Conservation (phyloP, 495 filamentous ascomycete species). For the Sabuloglossum arenarium region DNA sequence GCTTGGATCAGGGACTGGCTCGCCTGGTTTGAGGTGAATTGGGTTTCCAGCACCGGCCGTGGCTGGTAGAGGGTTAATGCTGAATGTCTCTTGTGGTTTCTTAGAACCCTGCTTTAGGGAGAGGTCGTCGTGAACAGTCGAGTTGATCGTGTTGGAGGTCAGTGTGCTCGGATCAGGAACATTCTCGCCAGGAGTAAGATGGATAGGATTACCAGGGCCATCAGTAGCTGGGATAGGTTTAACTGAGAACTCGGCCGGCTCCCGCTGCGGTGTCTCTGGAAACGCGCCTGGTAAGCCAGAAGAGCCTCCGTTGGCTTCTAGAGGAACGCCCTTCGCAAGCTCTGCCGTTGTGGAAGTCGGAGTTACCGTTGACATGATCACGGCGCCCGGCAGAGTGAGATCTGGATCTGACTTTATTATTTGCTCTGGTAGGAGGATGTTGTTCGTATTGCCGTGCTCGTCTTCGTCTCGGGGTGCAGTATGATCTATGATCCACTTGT, state of each 20-base stretch:
- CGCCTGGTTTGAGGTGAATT: constrained; percentile 6
- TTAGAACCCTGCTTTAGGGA: constrained; percentile 10
- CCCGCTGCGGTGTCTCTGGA: constrained; percentile 50
- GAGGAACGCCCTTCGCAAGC: constrained; percentile 31
- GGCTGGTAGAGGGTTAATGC: constrained; percentile 11
- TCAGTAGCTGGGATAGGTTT: constrained; percentile 60
- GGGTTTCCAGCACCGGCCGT: constrained; percentile 7
- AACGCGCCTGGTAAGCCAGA: constrained; percentile 51
- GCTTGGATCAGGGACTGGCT: constrained; percentile 12
- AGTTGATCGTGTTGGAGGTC: constrained; percentile 25
- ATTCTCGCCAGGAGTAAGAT: constrained; percentile 57
- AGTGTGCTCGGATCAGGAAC: constrained; percentile 40
- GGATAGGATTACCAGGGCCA: constrained; percentile 61
- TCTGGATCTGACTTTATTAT: constrained; percentile 26
- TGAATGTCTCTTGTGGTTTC: constrained; percentile 9
- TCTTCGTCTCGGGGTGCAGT: constrained; percentile 61
- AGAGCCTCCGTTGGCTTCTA: constrained; percentile 10
- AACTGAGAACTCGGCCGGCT: constrained; percentile 38
- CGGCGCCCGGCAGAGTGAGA: constrained; percentile 12
- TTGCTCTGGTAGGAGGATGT: constrained; percentile 58
- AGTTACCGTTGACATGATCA: constrained; percentile 39
- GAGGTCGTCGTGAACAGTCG: constrained; percentile 16
- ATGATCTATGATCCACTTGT: constrained; percentile 62
- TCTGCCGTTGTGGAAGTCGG: constrained; percentile 56
- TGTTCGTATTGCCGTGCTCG: constrained; percentile 62